Percentiles rank a stretch among this genome's conserved stretches.
These are phyloP conservation scores for Ophiostoma sp. DNA, from an alignment of 2,329 filamentous ascomycete species.

Conservation along the genomic window DNA sequence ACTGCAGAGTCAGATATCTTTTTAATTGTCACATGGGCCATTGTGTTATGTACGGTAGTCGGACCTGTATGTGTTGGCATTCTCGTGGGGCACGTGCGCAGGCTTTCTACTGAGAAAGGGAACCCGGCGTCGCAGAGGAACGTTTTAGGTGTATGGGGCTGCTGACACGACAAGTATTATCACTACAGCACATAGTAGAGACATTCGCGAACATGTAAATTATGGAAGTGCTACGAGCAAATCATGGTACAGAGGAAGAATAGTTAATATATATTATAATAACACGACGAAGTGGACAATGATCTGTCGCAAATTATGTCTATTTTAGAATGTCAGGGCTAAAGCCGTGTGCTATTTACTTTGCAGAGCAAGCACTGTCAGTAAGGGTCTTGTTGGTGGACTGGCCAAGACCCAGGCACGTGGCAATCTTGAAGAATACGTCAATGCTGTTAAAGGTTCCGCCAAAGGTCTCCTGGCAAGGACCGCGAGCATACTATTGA, in stretches of 20 bases:
- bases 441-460: slow-evolving; percentile 69
- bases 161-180: background rate
- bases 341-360: background rate
- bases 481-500: slow-evolving; percentile 59
- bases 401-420: slow-evolving; percentile 55
- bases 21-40: slow-evolving; percentile 51
- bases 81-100: slow-evolving; percentile 41
- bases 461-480: slow-evolving; percentile 71
- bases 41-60: slow-evolving; percentile 49
- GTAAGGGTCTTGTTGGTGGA: slow-evolving; percentile 30
- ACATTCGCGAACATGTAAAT: no score
- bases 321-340: no score
- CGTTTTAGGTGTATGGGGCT: slow-evolving; percentile 23
- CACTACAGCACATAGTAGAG: background rate
- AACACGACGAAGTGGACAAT: no score
- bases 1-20: slow-evolving; percentile 40
- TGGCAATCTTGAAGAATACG: slow-evolving; percentile 68
- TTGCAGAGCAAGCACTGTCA: background rate
- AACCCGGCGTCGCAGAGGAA: slow-evolving; percentile 1
- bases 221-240: no score
- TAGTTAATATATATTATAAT: no score
- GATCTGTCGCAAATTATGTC: no score
- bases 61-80: slow-evolving; percentile 47
- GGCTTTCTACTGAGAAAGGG: slow-evolving; percentile 25
- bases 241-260: no score